These are phyloP conservation scores for Cadophora sp. DNA, from an alignment of 2,329 filamentous ascomycete genomes.

Conservation along the genomic window DNA sequence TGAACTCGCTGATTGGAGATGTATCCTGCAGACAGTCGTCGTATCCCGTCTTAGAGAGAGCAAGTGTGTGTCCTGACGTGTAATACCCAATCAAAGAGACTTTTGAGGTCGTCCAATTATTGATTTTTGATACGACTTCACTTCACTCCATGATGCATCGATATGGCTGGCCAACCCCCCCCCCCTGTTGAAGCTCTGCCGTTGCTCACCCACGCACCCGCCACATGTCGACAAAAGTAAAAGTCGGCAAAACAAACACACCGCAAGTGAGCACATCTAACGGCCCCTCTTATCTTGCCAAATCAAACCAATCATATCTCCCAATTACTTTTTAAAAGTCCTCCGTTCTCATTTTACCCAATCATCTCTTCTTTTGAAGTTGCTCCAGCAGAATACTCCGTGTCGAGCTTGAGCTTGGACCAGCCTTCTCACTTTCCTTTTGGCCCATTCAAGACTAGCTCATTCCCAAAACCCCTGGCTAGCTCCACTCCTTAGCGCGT, in stretches of 20 bases:
- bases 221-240: neutral
- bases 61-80: neutral
- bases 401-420: constrained; percentile 20
- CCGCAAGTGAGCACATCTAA: neutral
- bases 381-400: neutral
- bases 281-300: neutral
- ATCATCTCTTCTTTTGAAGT: neutral
- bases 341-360: neutral
- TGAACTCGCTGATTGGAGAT: neutral
- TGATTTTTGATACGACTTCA: neutral
- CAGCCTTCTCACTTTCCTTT: constrained; percentile 4
- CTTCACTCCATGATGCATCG: constrained; percentile 5
- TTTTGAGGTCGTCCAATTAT: constrained; percentile 9
- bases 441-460: neutral
- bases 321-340: neutral
- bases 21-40: neutral
- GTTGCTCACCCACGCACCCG: neutral
- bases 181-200: constrained; percentile 11
- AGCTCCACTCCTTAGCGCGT: constrained; percentile 9
- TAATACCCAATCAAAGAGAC: constrained; percentile 3
- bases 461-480: neutral
- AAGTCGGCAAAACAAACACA: neutral
- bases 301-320: neutral
- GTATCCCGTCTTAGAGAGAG: neutral
- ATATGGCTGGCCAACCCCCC: constrained; percentile 19